Evolutionary conservation across 148 eudicot genomes (phyloP).

Genomic region (Camellia sinensis): DNA sequence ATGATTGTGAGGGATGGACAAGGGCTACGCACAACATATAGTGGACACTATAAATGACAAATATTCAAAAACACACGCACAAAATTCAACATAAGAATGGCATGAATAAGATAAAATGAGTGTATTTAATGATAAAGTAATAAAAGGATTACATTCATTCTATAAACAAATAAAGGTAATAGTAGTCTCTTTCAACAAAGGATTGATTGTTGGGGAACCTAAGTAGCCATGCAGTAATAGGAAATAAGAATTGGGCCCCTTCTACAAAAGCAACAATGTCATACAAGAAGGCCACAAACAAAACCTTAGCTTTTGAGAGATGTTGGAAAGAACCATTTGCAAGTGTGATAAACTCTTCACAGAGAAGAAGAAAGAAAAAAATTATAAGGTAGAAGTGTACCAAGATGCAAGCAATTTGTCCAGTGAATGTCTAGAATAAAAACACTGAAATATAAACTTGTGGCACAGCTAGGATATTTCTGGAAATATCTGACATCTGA

Average conservation of each 20-base stretch:
- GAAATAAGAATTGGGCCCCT: neutral
- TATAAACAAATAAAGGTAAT: neutral
- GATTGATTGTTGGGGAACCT: neutral
- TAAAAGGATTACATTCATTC: neutral
- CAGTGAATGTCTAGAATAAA: neutral
- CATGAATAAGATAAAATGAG: neutral
- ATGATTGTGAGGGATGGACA: neutral
- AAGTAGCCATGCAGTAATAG: neutral
- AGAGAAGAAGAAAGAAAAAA: neutral
- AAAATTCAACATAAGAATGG: neutral
- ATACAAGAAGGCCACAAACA: neutral
- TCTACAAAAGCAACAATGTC: neutral
- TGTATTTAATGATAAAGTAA: neutral
- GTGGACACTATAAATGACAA: neutral
- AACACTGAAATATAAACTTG: neutral
- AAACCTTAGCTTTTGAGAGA: neutral
- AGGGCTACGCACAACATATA: neutral
- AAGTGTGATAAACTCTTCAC: neutral
- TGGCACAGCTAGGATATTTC: neutral
- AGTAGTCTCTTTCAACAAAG: neutral
- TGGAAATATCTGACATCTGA: neutral
- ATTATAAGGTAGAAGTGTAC: neutral
- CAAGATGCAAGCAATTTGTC: neutral
- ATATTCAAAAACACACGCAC: neutral
- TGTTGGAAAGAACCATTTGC: neutral